Evolutionary conservation across 2,329 filamentous ascomycete species (phyloP).

Genomic region (Penicillium sp.): DNA sequence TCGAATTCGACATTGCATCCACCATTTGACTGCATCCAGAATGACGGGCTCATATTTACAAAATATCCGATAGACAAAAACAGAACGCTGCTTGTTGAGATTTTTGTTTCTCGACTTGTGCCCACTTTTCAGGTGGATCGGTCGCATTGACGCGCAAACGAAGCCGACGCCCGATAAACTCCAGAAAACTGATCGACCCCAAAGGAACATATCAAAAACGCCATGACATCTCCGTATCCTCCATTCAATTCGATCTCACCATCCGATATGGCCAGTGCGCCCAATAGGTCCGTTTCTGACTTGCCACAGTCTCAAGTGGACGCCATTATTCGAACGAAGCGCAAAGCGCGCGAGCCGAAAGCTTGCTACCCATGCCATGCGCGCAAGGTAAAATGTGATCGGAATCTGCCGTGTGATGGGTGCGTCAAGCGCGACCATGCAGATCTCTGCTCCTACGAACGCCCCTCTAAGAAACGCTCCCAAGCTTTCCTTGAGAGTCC

Average conservation of each 20-base stretch:
- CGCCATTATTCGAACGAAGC: slow-evolving; percentile 49
- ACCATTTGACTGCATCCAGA: background rate
- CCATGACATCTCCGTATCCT: slow-evolving; percentile 34
- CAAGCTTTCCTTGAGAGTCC: slow-evolving; percentile 27
- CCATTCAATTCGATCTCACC: slow-evolving; percentile 32
- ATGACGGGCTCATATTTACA: background rate
- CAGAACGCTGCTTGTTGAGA: background rate
- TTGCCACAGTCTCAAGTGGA: slow-evolving; percentile 49
- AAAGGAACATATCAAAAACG: background rate
- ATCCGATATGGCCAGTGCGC: slow-evolving; percentile 26
- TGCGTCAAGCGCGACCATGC: slow-evolving; percentile 53
- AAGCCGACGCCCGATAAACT: slow-evolving; percentile 6
- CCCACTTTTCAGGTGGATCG: background rate
- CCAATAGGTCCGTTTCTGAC: slow-evolving; percentile 37
- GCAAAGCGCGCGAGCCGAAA: slow-evolving; percentile 50
- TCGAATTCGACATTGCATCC: slow-evolving; percentile 13
- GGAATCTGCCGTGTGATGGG: slow-evolving; percentile 50
- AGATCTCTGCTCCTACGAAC: slow-evolving; percentile 51
- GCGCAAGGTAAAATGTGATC: slow-evolving; percentile 52
- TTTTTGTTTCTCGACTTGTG: background rate
- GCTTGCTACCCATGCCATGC: slow-evolving; percentile 49
- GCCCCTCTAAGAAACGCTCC: slow-evolving; percentile 48
- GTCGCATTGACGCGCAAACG: background rate
- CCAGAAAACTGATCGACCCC: background rate
- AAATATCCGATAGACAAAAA: background rate